Percentiles rank a stretch among this genome's conserved stretches.
phyloP scores from a whole-genome alignment of 495 filamentous ascomycete genomes.

The Xylaria bambusicola region DNA sequence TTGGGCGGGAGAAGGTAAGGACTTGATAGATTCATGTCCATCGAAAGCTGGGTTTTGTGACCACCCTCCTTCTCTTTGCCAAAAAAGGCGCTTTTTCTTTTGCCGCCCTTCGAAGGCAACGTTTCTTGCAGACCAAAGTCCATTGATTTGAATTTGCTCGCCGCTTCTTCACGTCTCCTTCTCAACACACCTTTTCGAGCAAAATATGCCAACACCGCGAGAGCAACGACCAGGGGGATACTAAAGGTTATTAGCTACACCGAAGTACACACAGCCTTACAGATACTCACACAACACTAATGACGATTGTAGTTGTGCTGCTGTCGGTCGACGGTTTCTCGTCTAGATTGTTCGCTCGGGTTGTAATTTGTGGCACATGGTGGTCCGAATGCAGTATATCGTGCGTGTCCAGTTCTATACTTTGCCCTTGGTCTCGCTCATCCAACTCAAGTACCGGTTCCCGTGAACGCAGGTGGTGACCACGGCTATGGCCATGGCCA shows the following conservation, averaged over 20 bases:
- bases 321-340: slow-evolving; percentile 52
- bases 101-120: slow-evolving; percentile 34
- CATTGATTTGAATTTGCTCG: slow-evolving; percentile 87
- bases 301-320: slow-evolving; percentile 67
- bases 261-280: neutral
- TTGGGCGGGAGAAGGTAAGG: slow-evolving; percentile 90
- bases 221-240: slow-evolving; percentile 70
- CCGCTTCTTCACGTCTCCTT: slow-evolving; percentile 73
- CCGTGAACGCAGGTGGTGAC: slow-evolving; percentile 24
- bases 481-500: slow-evolving; percentile 27
- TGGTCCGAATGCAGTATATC: slow-evolving; percentile 16
- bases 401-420: neutral
- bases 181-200: slow-evolving; percentile 76
- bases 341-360: slow-evolving; percentile 40
- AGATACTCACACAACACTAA: slow-evolving; percentile 77
- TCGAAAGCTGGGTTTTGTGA: slow-evolving; percentile 71
- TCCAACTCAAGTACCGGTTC: slow-evolving; percentile 17
- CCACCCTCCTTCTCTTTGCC: slow-evolving; percentile 51
- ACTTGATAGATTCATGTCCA: slow-evolving; percentile 77
- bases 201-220: slow-evolving; percentile 70
- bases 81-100: slow-evolving; percentile 48
- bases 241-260: slow-evolving; percentile 50
- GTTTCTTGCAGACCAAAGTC: slow-evolving; percentile 81
- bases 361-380: slow-evolving; percentile 19
- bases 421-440: slow-evolving; percentile 12